Evolutionary conservation across 1,284 basidiomycete genomes (phyloP).

Genomic region (Exobasidium cylindrosporum): DNA sequence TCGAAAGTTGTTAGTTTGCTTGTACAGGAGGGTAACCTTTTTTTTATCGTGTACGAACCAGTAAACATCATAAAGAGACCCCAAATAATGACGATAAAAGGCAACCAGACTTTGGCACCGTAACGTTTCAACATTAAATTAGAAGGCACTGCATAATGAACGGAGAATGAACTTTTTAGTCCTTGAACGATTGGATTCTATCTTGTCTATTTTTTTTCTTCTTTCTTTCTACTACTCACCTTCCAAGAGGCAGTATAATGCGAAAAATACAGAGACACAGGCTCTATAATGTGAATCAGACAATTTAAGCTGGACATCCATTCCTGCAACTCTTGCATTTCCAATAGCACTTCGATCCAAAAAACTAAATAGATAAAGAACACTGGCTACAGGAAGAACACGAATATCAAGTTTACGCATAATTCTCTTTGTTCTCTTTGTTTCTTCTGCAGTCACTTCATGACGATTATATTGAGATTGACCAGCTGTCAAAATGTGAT

Average conservation of each 20-base stretch:
- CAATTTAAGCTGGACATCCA: slow-evolving; percentile 42
- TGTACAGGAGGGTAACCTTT: no score
- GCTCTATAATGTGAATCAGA: slow-evolving; percentile 59
- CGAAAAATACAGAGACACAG: slow-evolving; percentile 54
- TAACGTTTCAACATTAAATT: slow-evolving; percentile 64
- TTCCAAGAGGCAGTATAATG: slow-evolving; percentile 69
- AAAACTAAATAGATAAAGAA: slow-evolving; percentile 41
- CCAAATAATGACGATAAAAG: slow-evolving; percentile 54
- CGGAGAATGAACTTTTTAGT: slow-evolving; percentile 42
- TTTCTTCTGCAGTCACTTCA: not conserved
- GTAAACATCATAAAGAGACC: slow-evolving; percentile 40
- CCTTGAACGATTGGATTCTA: slow-evolving; percentile 41
- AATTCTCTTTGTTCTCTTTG: slow-evolving; percentile 27
- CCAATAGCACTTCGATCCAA: slow-evolving; percentile 61
- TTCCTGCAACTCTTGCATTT: slow-evolving; percentile 35
- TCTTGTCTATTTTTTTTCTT: slow-evolving; percentile 56
- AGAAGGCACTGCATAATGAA: slow-evolving; percentile 31
- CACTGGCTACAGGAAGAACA: slow-evolving; percentile 41
- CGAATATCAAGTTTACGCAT: slow-evolving; percentile 45
- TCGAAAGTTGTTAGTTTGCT: no score
- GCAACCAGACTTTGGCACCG: slow-evolving; percentile 66
- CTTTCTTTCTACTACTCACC: slow-evolving; percentile 67
- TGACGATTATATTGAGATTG: not conserved
- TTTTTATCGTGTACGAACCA: no score
- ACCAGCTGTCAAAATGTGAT: not conserved